These are phyloP conservation scores for Debaryomyces nepalensis DNA, from an alignment of 1,139 yeast species.

Conservation along the genomic window DNA sequence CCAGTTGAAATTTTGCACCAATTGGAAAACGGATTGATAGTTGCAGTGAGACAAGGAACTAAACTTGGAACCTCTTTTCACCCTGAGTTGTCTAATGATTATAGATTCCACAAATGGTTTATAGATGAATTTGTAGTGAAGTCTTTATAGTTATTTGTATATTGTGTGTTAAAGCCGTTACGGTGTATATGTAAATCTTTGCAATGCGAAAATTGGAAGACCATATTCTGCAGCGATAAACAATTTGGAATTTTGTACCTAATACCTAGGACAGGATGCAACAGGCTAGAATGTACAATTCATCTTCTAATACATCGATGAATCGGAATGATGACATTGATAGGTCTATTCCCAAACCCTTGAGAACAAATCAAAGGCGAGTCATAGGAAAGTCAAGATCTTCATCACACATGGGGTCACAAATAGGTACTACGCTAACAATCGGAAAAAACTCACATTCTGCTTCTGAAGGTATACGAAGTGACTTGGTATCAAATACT, in stretches of 20 bases:
- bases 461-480: conserved; percentile 4
- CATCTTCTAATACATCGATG: conserved; percentile 11
- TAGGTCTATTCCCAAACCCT: background rate
- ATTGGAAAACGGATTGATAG: conserved; percentile 52
- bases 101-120: conserved; percentile 75
- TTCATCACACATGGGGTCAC: conserved; percentile 9
- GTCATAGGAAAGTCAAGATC: conserved; percentile 5
- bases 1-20: conserved; percentile 50
- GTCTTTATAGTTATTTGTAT: conserved; percentile 6
- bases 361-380: conserved; percentile 5
- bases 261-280: conserved; percentile 24
- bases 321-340: background rate
- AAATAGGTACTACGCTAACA: conserved; percentile 16
- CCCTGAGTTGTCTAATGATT: conserved; percentile 70
- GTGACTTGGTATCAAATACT: conserved; percentile 11
- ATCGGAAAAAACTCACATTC: conserved; percentile 15
- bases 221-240: background rate
- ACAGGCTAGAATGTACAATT: conserved; percentile 34
- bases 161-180: background rate
- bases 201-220: background rate
- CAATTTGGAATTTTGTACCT: background rate
- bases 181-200: conserved; percentile 5
- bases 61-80: conserved; percentile 80
- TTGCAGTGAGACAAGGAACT: conserved; percentile 74
- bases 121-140: conserved; percentile 56